These are phyloP conservation scores for Linum lewisii DNA, from an alignment of 345 rosid genomes.

Conservation along the genomic window DNA sequence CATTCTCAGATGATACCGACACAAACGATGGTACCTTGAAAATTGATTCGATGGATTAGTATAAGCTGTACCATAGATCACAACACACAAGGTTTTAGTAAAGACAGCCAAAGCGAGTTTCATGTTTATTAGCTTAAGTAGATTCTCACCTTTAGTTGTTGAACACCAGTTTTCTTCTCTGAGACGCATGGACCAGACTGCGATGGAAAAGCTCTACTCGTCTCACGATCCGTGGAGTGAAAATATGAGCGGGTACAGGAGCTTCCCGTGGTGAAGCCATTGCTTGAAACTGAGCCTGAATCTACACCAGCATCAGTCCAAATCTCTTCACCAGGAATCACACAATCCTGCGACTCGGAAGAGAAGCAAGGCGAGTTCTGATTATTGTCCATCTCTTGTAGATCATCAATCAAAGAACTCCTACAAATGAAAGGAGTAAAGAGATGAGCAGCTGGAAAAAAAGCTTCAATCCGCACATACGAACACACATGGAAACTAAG, in stretches of 20 bases:
- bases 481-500: slow-evolving; percentile 3
- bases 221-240: too few species aligned
- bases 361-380: slow-evolving; percentile 19
- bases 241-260: not conserved
- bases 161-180: slow-evolving; percentile 9
- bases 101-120: not conserved
- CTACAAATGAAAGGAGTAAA: slow-evolving; percentile 21
- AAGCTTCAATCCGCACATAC: not conserved
- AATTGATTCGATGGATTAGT: slow-evolving; percentile 1
- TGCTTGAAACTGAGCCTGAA: slow-evolving; percentile 18
- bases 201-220: too few species aligned
- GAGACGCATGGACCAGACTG: slow-evolving; percentile 3
- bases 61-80: not conserved
- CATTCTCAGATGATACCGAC: slow-evolving; percentile 20
- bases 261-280: slow-evolving; percentile 15
- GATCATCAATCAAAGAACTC: slow-evolving; percentile 38
- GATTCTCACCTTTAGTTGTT: slow-evolving; percentile 18
- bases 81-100: not conserved
- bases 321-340: slow-evolving; percentile 11
- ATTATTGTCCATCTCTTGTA: slow-evolving; percentile 22
- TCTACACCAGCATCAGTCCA: slow-evolving; percentile 15
- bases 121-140: not conserved
- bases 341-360: slow-evolving; percentile 19
- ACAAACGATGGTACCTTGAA: slow-evolving; percentile 19
- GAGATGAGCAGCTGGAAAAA: not conserved